A percentile compares a stretch with the other conserved stretches of the same genome.
Evolutionary conservation across 2,329 filamentous ascomycete species (phyloP).

Genomic region (Colletotrichum australisinense): DNA sequence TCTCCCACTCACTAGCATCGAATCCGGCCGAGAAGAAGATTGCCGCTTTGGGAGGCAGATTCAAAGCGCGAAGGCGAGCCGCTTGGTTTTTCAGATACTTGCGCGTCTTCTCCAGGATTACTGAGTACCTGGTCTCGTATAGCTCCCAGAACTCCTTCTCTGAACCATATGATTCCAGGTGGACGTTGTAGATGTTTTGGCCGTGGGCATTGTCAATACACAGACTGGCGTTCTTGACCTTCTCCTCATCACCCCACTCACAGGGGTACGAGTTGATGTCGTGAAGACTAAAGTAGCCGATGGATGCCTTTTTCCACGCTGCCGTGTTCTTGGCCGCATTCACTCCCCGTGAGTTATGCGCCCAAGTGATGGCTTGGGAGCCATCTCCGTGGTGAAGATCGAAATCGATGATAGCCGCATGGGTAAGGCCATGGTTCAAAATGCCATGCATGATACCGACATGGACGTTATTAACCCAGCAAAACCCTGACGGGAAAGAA

Average conservation of each 20-base stretch:
- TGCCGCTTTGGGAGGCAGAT: slow-evolving; percentile 79
- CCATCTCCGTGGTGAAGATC: slow-evolving; percentile 94
- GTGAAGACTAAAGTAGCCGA: slow-evolving; percentile 96
- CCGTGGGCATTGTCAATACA: slow-evolving; percentile 95
- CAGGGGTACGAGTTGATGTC: slow-evolving; percentile 99
- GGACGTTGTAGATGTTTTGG: slow-evolving; percentile 96
- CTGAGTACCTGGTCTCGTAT: slow-evolving; percentile 82
- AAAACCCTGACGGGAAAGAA: slow-evolving; percentile 91
- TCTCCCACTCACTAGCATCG: slow-evolving; percentile 96
- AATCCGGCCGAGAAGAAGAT: slow-evolving; percentile 98
- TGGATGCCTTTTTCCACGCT: slow-evolving; percentile 83
- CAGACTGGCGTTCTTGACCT: slow-evolving; percentile 92
- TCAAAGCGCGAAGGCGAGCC: slow-evolving; percentile 68
- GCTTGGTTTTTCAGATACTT: slow-evolving; percentile 81
- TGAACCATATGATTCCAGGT: slow-evolving; percentile 87
- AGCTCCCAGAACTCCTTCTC: slow-evolving; percentile 88
- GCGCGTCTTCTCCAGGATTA: slow-evolving; percentile 84
- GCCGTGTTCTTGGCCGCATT: slow-evolving; percentile 76
- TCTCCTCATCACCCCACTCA: slow-evolving; percentile 91
- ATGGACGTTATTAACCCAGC: slow-evolving; percentile 98
- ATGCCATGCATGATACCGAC: slow-evolving; percentile 94
- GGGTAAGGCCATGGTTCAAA: slow-evolving; percentile 85
- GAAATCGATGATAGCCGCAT: slow-evolving; percentile 93
- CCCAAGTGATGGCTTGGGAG: slow-evolving; percentile 95
- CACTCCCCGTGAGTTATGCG: slow-evolving; percentile 80